A percentile compares a stretch with the other conserved stretches of the same genome.
These are phyloP conservation scores for Nicotiana rustica DNA, from an alignment of 305 asterid species.

Conservation along the genomic window DNA sequence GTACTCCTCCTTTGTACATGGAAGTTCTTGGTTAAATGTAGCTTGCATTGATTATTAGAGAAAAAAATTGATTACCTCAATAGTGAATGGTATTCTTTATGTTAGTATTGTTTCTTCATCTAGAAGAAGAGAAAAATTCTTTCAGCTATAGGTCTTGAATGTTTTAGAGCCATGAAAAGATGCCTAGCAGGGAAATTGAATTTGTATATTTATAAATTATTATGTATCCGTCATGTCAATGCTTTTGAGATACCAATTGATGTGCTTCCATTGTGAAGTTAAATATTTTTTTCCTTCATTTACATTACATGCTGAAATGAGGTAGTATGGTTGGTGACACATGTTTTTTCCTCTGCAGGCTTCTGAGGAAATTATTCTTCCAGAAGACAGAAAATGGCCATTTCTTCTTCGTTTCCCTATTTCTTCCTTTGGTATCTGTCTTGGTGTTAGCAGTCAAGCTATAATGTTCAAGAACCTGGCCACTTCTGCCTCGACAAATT, in stretches of 20 bases:
- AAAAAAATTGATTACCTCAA: too few relatives aligned
- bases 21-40: too few relatives aligned
- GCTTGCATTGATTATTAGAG: too few relatives aligned
- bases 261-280: neutral
- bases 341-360: constrained; percentile 48
- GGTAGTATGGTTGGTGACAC: too few relatives aligned
- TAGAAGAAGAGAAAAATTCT: neutral
- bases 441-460: constrained; percentile 90
- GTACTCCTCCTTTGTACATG: too few relatives aligned
- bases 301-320: neutral
- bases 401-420: constrained; percentile 84
- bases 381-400: constrained; percentile 81
- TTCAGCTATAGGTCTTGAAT: neutral
- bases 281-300: neutral
- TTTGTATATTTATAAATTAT: too few relatives aligned
- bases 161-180: neutral
- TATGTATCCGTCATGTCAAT: too few relatives aligned
- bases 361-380: constrained; percentile 75
- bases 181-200: neutral
- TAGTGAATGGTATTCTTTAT: neutral
- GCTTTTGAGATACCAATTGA: too few relatives aligned
- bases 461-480: constrained; percentile 84
- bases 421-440: constrained; percentile 76
- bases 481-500: constrained; percentile 59
- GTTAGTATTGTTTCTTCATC: too few relatives aligned